Evolutionary conservation across 805 yeast species (phyloP).

Genomic region (Kluyveromyces wickerhamii): DNA sequence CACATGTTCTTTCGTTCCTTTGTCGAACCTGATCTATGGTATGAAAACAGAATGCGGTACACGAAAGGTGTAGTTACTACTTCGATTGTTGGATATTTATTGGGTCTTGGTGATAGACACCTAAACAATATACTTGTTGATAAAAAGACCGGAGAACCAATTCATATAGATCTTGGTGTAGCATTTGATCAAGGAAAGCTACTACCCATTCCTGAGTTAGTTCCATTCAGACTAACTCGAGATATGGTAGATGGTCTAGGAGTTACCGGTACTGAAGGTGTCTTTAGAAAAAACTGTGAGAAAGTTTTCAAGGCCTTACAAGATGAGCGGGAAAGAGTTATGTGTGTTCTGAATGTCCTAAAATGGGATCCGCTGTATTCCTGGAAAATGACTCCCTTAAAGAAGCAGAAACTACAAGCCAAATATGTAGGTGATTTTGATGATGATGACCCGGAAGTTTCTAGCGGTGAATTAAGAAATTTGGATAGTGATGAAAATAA

Average conservation of each 20-base stretch:
- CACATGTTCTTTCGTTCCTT: slow-evolving; percentile 64
- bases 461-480: slow-evolving; percentile 12
- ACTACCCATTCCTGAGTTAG: slow-evolving; percentile 82
- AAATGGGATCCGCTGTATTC: slow-evolving; percentile 89
- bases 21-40: slow-evolving; percentile 67
- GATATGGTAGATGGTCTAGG: slow-evolving; percentile 95
- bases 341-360: slow-evolving; percentile 76
- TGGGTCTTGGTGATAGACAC: slow-evolving; percentile 95
- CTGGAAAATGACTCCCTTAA: slow-evolving; percentile 80
- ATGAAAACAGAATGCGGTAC: slow-evolving; percentile 51
- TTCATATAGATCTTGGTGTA: slow-evolving; percentile 93
- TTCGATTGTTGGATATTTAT: slow-evolving; percentile 78
- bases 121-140: slow-evolving; percentile 86
- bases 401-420: slow-evolving; percentile 48
- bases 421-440: slow-evolving; percentile 14
- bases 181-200: slow-evolving; percentile 91
- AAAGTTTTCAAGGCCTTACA: slow-evolving; percentile 62
- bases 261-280: slow-evolving; percentile 71
- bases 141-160: slow-evolving; percentile 75
- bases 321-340: slow-evolving; percentile 55
- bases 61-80: slow-evolving; percentile 74
- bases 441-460: slow-evolving; percentile 13
- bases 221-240: slow-evolving; percentile 86
- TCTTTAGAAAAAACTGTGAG: slow-evolving; percentile 66
- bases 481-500: slow-evolving; percentile 23